Percentiles rank a stretch among this genome's conserved stretches.
phyloP scores from a whole-genome alignment of 805 yeast genomes.

The Candida sphagnicola region DNA sequence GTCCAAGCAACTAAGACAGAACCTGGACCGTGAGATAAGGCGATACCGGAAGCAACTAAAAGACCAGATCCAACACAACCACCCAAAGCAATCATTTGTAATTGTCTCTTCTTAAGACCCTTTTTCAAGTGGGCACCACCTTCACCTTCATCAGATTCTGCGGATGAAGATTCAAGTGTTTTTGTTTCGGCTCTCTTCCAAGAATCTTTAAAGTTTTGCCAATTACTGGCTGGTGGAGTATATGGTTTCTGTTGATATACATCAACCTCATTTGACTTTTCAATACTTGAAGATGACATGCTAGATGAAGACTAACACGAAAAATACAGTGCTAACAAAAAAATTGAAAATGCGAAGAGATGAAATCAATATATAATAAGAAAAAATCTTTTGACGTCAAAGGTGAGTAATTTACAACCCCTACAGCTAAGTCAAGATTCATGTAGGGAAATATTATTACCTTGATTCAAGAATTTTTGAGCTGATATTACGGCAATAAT shows the following conservation, averaged over 20 bases:
- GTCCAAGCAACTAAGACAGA: slow-evolving; percentile 30
- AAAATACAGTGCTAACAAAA: not conserved
- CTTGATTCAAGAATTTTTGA: not conserved
- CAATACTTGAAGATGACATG: slow-evolving; percentile 7
- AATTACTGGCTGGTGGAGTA: slow-evolving; percentile 6
- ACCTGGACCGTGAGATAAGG: slow-evolving; percentile 33
- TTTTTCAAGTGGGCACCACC: slow-evolving; percentile 12
- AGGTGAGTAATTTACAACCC: not conserved
- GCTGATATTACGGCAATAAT: not conserved
- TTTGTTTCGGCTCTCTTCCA: slow-evolving; percentile 23
- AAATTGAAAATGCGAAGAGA: not conserved
- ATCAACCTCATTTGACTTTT: slow-evolving; percentile 1
- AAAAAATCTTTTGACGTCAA: not conserved
- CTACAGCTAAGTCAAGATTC: not conserved
- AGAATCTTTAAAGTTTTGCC: slow-evolving; percentile 25
- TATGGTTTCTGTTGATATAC: not conserved
- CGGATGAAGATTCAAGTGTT: slow-evolving; percentile 9
- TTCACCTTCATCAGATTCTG: slow-evolving; percentile 5
- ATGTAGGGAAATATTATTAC: not conserved
- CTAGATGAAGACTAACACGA: not conserved
- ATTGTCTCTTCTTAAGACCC: slow-evolving; percentile 26
- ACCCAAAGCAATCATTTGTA: slow-evolving; percentile 38
- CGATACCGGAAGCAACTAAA: slow-evolving; percentile 36
- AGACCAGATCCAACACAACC: slow-evolving; percentile 42
- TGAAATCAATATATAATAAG: not conserved